phyloP scores from a whole-genome alignment of 106 monocot species.

The Phalaenopsis equestris region DNA sequence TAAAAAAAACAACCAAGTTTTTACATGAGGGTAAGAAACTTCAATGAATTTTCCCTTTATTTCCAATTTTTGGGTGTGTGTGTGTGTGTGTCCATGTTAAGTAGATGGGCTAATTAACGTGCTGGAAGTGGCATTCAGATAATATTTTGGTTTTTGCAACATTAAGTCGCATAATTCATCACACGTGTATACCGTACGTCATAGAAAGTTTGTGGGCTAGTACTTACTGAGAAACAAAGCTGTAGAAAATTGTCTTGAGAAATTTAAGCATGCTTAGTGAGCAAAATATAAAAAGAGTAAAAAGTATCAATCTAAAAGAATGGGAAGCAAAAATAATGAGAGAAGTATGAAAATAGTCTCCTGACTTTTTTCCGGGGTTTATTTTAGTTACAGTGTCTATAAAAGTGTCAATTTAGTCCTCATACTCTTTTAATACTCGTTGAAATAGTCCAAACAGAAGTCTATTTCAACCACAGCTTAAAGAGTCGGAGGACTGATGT shows the following conservation, averaged over 20 bases:
- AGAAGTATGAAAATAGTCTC: no score
- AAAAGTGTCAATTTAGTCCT: no score
- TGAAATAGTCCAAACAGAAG: no score
- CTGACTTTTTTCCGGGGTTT: no score
- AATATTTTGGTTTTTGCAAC: no score
- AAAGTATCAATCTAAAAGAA: neutral
- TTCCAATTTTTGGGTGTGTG: neutral
- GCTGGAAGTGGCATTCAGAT: neutral
- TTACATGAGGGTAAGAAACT: neutral
- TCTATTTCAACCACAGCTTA: no score
- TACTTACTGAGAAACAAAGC: neutral
- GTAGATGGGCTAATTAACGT: neutral
- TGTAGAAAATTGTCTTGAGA: neutral
- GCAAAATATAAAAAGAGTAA: neutral
- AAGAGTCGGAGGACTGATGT: no score
- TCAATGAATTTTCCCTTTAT: no score
- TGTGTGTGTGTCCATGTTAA: neutral
- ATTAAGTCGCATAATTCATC: neutral
- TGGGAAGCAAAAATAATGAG: no score
- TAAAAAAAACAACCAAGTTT: neutral
- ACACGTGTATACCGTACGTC: neutral
- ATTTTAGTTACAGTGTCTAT: no score
- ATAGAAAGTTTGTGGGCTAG: neutral
- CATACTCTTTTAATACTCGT: no score
- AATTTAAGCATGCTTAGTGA: neutral